These are phyloP conservation scores for Aeminium ludgeri DNA, from an alignment of 495 filamentous ascomycete species.

Conservation along the genomic window DNA sequence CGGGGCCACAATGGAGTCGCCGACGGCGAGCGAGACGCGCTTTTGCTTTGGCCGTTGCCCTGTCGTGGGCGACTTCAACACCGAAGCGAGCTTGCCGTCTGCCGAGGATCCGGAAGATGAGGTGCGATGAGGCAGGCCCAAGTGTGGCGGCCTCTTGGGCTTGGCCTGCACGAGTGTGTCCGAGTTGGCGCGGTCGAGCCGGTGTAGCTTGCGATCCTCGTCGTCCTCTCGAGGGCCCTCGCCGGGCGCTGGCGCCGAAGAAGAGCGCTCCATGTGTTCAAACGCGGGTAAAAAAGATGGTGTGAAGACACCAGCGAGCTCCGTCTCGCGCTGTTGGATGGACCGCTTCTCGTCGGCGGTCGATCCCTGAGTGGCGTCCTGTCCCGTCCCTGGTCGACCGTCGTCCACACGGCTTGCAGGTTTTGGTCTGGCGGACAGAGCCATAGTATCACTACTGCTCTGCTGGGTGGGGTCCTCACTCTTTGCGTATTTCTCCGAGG, in stretches of 20 bases:
- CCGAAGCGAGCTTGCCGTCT: conserved; percentile 14
- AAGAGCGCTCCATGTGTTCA: conserved; percentile 2
- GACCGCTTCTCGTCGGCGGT: no score
- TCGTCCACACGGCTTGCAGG: no score
- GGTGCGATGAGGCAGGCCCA: conserved; percentile 5
- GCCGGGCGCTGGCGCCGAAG: conserved; percentile 6
- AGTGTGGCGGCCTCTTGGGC: conserved; percentile 7
- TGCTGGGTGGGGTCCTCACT: no score
- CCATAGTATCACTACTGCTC: no score
- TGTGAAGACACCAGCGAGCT: conserved; percentile 15
- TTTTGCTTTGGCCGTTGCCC: conserved; percentile 6
- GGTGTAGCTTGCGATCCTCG: not conserved
- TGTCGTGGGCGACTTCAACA: conserved; percentile 11
- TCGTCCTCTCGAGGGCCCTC: not conserved
- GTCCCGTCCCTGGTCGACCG: no score
- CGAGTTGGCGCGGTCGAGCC: conserved; percentile 3
- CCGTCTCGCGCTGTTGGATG: conserved; percentile 12
- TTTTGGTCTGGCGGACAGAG: no score
- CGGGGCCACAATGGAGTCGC: conserved; percentile 13
- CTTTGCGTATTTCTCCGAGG: no score
- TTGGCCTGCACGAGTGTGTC: conserved; percentile 7
- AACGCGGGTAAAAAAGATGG: conserved; percentile 10
- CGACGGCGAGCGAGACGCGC: conserved; percentile 13
- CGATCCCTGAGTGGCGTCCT: conserved; percentile 4
- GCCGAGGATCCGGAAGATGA: conserved; percentile 14